Percentiles rank a stretch among this genome's conserved stretches.
phyloP scores from a whole-genome alignment of 164 flowering plant genomes.

The Protea cynaroides region DNA sequence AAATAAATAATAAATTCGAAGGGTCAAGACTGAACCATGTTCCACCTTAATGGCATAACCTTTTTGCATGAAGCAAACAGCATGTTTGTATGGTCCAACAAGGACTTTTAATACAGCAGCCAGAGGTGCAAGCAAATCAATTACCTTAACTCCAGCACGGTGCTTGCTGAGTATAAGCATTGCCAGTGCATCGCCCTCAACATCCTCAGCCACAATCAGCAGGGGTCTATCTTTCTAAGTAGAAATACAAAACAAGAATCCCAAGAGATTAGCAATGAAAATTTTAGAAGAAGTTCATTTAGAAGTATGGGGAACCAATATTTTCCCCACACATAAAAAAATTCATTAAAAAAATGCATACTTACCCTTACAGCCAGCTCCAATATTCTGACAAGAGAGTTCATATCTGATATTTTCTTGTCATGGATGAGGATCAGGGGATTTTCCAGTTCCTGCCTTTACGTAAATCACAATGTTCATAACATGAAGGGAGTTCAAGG shows the following conservation, averaged over 20 bases:
- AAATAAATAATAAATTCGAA: background rate
- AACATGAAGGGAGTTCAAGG: background rate
- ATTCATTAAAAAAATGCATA: background rate
- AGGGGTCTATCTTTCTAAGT: constrained; percentile 51
- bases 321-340: background rate
- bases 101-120: background rate
- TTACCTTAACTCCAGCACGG: constrained; percentile 73
- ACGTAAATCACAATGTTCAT: constrained; percentile 11
- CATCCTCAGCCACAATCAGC: constrained; percentile 82
- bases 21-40: background rate
- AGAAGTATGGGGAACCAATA: background rate
- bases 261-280: background rate
- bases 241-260: constrained; percentile 2
- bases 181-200: constrained; percentile 66
- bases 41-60: background rate
- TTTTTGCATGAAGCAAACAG: background rate
- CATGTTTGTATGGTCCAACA: background rate
- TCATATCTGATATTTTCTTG: constrained; percentile 68
- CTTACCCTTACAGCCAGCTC: constrained; percentile 63
- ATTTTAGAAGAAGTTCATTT: constrained; percentile 2
- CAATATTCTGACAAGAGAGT: constrained; percentile 48
- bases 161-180: constrained; percentile 81
- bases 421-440: constrained; percentile 79
- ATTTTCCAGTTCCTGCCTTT: constrained; percentile 71
- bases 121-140: constrained; percentile 1